Evolutionary conservation across 179 eudicot species (phyloP).

Genomic region (Vitellaria paradoxa): DNA sequence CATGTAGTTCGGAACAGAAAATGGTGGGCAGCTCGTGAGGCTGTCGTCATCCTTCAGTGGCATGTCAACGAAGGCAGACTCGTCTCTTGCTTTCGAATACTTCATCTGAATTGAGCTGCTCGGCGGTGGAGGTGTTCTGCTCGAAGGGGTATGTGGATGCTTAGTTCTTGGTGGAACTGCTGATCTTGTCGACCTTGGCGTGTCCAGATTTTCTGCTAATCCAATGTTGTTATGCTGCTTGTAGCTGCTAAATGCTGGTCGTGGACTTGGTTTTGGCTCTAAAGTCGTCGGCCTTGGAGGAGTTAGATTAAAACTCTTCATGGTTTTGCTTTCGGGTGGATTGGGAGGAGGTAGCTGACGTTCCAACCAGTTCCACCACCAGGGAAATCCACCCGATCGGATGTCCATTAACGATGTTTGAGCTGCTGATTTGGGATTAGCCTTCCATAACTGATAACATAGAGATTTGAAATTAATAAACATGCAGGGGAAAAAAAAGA

Average conservation of each 20-base stretch:
- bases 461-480: neutral
- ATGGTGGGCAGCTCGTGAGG: conserved; percentile 90
- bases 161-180: conserved; percentile 42
- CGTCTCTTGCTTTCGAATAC: conserved; percentile 38
- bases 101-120: conserved; percentile 25
- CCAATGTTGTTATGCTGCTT: conserved; percentile 26
- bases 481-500: neutral
- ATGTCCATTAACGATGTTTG: conserved; percentile 50
- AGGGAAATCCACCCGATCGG: conserved; percentile 75
- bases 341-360: conserved; percentile 46
- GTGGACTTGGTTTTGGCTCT: conserved; percentile 56
- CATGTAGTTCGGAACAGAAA: conserved; percentile 89
- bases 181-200: conserved; percentile 78
- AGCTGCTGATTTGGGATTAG: conserved; percentile 49
- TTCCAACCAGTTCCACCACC: conserved; percentile 99
- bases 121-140: conserved; percentile 36
- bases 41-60: conserved; percentile 76
- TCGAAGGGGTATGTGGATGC: conserved; percentile 47
- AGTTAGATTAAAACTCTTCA: conserved; percentile 34
- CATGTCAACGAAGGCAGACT: conserved; percentile 43
- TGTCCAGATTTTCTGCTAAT: conserved; percentile 43
- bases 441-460: conserved; percentile 54
- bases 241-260: conserved; percentile 35
- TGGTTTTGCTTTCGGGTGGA: conserved; percentile 39
- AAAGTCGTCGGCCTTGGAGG: conserved; percentile 44